phyloP scores from a whole-genome alignment of 768 basidiomycete species.

The Leccinellum albellum region DNA sequence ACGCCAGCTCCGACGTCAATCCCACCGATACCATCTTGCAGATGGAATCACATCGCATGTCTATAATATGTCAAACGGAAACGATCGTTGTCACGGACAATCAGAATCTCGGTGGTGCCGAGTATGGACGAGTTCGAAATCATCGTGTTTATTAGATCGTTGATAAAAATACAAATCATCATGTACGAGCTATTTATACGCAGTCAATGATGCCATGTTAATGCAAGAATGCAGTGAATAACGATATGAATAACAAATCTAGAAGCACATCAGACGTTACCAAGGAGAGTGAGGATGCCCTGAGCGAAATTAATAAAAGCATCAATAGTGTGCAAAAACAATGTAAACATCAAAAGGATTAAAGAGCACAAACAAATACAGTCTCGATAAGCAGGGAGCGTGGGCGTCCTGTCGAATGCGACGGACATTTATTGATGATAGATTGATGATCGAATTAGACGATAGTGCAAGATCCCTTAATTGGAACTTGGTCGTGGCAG shows the following conservation, averaged over 20 bases:
- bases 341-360: neutral
- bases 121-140: too few relatives aligned
- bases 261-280: neutral
- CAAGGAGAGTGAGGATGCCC: conserved; percentile 6
- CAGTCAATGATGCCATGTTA: conserved; percentile 7
- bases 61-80: conserved; percentile 16
- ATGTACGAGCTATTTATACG: conserved; percentile 4
- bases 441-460: neutral
- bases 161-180: conserved; percentile 18
- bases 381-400: conserved; percentile 12
- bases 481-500: neutral
- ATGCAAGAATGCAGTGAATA: conserved; percentile 9
- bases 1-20: neutral
- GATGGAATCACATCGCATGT: conserved; percentile 1
- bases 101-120: too few relatives aligned
- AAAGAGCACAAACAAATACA: conserved; percentile 1
- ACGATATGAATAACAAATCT: conserved; percentile 7
- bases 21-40: neutral
- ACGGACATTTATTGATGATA: conserved; percentile 5
- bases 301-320: conserved; percentile 12
- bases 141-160: conserved; percentile 6
- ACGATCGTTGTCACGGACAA: conserved; percentile 14
- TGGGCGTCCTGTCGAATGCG: conserved; percentile 11
- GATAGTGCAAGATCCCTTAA: neutral
- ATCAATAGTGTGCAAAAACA: conserved; percentile 5